Base-by-base conservation (phyloP, 192 early-diverging fungal genomes). In the Coemansia sp. region DNA sequence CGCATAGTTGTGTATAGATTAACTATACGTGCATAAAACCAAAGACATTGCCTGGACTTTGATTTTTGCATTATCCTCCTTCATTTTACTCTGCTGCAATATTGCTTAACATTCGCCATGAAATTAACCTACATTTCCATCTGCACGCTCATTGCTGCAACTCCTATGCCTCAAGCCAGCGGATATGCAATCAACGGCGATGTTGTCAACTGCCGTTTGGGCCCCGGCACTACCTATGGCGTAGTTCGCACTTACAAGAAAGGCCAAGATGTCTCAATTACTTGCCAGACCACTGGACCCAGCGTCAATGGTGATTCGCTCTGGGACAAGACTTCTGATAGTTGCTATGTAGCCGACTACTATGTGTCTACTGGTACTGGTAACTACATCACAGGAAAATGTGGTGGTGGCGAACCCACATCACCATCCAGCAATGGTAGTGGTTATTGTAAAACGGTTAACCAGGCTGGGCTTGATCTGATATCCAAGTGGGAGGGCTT, bases 401-500 rank as follows among this genome's bases (percentile, higher is more conserved):
- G 40, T n/a, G n/a, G 77, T 60, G 41, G 62, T 66, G 48, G 53
- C 17, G 64, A n/a, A 46, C 19, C 45, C 17, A 46, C 45, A 4
- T n/a, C 45, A 46, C 45, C 45, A 21, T n/a, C 45, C 45, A 19
- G 45, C 45, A 46, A 51, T 16, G 48, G 48, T 24, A 3, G 24
- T 24, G 48, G 24, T 3, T 51, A 27, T 11, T 57, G 54, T 33
- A 35, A 14, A 6, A 17, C 27, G 6, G 29, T 83, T 44, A 73
- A 77, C 64, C 40, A 54, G 2, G 77, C 62, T 2, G 73, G 73
- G 10, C 21, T 83, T 27, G 60, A 75, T 33, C 61, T 83, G 39
- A 62, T 83, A 19, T 53, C 75, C 7, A 45, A 70, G 56, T 79
- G 39, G 29, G 81, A 83, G 48, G 81, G 81, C 3, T 83, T 83